Conservation (phyloP, 768 basidiomycete species). For the Pilatotrama ljubarskyi region DNA sequence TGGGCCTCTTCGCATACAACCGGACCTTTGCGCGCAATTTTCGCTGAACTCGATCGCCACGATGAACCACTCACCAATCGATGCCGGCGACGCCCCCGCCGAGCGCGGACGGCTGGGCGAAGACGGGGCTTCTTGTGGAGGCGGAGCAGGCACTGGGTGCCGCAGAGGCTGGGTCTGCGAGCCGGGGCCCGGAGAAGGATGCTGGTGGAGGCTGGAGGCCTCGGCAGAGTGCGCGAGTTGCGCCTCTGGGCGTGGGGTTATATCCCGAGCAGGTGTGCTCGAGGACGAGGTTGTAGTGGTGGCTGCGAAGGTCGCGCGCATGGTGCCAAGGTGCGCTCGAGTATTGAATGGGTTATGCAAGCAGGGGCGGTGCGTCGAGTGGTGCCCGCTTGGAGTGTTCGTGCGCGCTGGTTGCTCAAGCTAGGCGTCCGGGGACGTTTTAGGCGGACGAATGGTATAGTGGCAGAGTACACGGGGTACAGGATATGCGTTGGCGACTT, state of each 20-base stretch:
- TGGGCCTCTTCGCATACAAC: not conserved
- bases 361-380: conserved; percentile 1
- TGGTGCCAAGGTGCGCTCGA: conserved; percentile 3
- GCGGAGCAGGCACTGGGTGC: not conserved
- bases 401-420: not conserved
- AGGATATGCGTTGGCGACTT: not conserved
- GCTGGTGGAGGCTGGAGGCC: not conserved
- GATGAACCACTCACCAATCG: conserved; percentile 1
- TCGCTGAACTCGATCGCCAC: not conserved
- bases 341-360: not conserved
- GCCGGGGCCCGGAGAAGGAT: not conserved
- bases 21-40: not conserved
- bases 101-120: not conserved
- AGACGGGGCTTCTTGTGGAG: not conserved
- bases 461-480: not conserved
- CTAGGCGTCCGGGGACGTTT: not conserved
- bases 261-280: conserved; percentile 8
- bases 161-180: not conserved
- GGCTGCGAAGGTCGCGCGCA: conserved; percentile 18
- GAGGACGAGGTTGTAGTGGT: not conserved
- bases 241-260: conserved; percentile 17
- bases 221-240: conserved; percentile 4
- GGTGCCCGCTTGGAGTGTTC: not conserved
- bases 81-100: not conserved
- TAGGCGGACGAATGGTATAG: not conserved